Evolutionary conservation across 108 stramenopile genomes (phyloP), one percentile per base, ranked within the genome.

Genomic region (Cyclotella sp.): DNA sequence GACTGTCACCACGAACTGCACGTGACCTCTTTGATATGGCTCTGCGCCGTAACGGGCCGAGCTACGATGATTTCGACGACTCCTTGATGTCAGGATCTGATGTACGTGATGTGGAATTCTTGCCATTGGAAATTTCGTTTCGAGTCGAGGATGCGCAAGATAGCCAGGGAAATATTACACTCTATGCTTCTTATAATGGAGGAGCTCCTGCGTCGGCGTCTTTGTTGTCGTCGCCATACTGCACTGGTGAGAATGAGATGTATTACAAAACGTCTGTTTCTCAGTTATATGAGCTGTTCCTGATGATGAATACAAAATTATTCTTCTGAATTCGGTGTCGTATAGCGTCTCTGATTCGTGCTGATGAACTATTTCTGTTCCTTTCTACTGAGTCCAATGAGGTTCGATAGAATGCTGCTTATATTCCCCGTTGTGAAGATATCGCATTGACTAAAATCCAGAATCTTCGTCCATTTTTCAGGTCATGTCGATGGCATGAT

Each of bases 171-270:
- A 68, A 66, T 21, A 63, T 49, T 18, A 54, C 63, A 21, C 44
- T 91, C 13, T 88, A 80, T 70, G 84, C 73, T 26, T 91, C 90
- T 11, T 93, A 82, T 73, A 93, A 93, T 75, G 92, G 92, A 27
- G 92, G 92, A 63, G 29, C 75, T 16, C 82, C 82, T 9, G 59
- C 73, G 12, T 47, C 69, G 15, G 49, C 28, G 30, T 52, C 53
- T 40, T 5, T 6, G 34, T 34, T 34, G 34, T 6, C 34, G 34
- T 5, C 34, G 6, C 34, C 34, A 6, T 34, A 34, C 34, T 34
- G 34, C 34, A 34, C 2, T 34, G 34, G 34, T 34, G 34, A 34
- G 34, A 34, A 5, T 5, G 6, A 34, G 2, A 34, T 34, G 34
- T 6, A 34, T 6, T 34, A 5, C 34, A 34, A 34, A 34, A 34